Conservation (phyloP, 192 early-diverging fungal species). For the Podila horticola region DNA sequence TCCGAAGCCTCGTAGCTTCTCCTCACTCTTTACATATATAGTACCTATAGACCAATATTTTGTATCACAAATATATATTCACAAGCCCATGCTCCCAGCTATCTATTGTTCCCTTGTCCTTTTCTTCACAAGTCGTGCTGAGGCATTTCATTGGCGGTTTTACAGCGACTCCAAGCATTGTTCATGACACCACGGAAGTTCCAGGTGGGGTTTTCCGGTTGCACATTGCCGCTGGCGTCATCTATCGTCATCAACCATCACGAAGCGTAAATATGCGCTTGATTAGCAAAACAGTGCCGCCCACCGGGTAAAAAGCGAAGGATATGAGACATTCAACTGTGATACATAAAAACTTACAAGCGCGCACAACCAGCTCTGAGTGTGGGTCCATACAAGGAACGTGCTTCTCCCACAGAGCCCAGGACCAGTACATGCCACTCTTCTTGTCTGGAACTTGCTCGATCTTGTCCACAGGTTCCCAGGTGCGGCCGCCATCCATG, state of each 20-base stretch:
- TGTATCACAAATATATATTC: no score
- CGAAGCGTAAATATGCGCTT: background rate
- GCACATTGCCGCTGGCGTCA: conserved; percentile 87
- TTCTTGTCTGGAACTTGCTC: conserved; percentile 52
- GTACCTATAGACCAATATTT: no score
- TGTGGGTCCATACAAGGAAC: conserved; percentile 55
- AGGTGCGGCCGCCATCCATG: conserved; percentile 85
- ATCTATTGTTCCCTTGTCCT: no score
- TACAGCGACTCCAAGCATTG: conserved; percentile 65
- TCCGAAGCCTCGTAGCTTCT: no score
- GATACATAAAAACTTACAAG: conserved; percentile 59
- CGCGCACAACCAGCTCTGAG: conserved; percentile 79
- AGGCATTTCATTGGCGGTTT: conserved; percentile 29
- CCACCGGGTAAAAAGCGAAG: background rate
- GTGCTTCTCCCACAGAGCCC: conserved; percentile 83
- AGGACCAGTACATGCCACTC: conserved; percentile 75
- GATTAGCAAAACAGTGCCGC: no score
- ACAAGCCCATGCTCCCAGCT: no score
- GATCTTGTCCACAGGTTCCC: conserved; percentile 77
- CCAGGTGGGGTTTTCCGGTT: conserved; percentile 82
- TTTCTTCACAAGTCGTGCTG: conserved; percentile 28
- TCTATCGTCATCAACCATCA: conserved; percentile 23
- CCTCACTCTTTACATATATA: no score
- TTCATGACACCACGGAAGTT: conserved; percentile 87
- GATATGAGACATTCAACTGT: background rate